Evolutionary conservation across 2,329 filamentous ascomycete genomes (phyloP), one percentile per base, ranked within the genome.

Genomic region (Trichoderma citrinoviride): DNA sequence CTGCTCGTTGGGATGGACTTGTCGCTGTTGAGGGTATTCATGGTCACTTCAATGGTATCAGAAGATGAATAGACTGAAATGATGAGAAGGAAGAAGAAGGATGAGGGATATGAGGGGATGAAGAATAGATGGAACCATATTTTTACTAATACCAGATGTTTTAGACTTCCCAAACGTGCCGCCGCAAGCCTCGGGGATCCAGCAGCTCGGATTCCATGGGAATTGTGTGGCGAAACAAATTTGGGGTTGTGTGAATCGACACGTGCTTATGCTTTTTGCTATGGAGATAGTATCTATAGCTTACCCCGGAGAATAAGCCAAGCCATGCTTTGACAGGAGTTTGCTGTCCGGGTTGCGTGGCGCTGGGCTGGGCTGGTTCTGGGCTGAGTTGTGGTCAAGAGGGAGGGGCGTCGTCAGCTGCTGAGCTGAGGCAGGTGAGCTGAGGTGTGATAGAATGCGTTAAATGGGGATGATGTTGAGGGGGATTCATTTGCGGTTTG

Each of bases 331-430:
- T 37, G 33, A 37, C 33, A 37, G 33, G 33, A 52, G 27, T 25
- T 52, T 52, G 49, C 19, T 19, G 25, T 29, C 29, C n/a, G 14
- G 49, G 25, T 52, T 19, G n/a, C n/a, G 25, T 52, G 25, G 49
- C 49, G 49, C 17, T 19, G 25, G 25, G 57, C 57, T 46, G 46
- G 47, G 43, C 57, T 50, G 56, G 44, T 50, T 43, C 14, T 47
- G 56, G 41, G 55, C 41, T 49, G 57, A 19, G 44, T 37, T 12
- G 6, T 37, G 33, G 33, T 37, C 1, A 4, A 10, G 23, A 23
- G 10, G 46, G 46, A 14, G 23, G 27, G 23, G 57, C 57, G 57
- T 61, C 57, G 57, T 61, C 57, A 61, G 57, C 57, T 52, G 46
- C 15, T 47, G 56, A 41, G 55, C 41, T 25, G 57, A 29, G 57